phyloP scores from a whole-genome alignment of 2,329 filamentous ascomycete species.

The Colletotrichum neosansevieriae region DNA sequence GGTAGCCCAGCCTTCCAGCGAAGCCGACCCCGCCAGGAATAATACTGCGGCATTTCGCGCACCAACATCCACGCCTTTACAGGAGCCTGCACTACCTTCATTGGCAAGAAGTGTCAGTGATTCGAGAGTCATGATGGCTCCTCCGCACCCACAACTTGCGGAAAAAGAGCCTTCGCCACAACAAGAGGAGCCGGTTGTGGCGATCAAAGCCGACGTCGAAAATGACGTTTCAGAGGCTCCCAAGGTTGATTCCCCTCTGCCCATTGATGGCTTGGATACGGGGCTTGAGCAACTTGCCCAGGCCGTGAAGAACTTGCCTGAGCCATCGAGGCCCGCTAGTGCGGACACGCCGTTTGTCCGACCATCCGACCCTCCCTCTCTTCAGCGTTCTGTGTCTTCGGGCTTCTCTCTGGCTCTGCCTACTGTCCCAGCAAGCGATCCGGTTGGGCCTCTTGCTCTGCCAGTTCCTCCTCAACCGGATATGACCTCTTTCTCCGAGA shows the following conservation, averaged over 20 bases:
- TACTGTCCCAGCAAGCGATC: slow-evolving; percentile 48
- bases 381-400: slow-evolving; percentile 43
- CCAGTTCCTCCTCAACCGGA: slow-evolving; percentile 43
- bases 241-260: slow-evolving; percentile 2
- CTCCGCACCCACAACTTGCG: slow-evolving; percentile 24
- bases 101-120: slow-evolving; percentile 17
- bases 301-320: slow-evolving; percentile 14
- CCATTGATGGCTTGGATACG: slow-evolving; percentile 22
- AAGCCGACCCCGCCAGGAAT: slow-evolving; percentile 20
- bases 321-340: not conserved
- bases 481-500: slow-evolving; percentile 50
- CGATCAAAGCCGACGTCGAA: slow-evolving; percentile 31
- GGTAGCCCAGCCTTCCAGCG: slow-evolving; percentile 30
- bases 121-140: slow-evolving; percentile 6
- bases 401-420: slow-evolving; percentile 48
- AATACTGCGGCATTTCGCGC: slow-evolving; percentile 16
- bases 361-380: slow-evolving; percentile 23
- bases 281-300: slow-evolving; percentile 28
- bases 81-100: slow-evolving; percentile 16
- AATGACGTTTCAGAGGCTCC: slow-evolving; percentile 30
- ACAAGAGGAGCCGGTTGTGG: slow-evolving; percentile 42
- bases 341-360: slow-evolving; percentile 12
- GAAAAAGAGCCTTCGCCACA: slow-evolving; percentile 42
- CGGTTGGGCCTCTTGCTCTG: slow-evolving; percentile 50
- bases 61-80: slow-evolving; percentile 18